Evolutionary conservation across 768 basidiomycete genomes (phyloP).

Genomic region (Boletellus ananas): DNA sequence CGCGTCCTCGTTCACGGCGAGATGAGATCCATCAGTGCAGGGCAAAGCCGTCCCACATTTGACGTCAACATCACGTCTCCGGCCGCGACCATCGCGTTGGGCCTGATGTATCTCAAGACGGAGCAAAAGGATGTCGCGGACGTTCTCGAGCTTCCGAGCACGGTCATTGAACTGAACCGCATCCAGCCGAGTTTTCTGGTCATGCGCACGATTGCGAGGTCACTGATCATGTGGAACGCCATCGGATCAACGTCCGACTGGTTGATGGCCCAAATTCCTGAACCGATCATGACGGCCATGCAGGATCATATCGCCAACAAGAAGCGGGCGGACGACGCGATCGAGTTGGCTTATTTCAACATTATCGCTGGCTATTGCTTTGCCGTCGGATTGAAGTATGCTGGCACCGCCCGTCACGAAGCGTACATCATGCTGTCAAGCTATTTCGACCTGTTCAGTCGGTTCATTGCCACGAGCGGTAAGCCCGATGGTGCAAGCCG

Average conservation of each 20-base stretch:
- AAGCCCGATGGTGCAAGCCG: slow-evolving; percentile 21
- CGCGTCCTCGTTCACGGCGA: slow-evolving; percentile 77
- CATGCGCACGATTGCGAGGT: slow-evolving; percentile 70
- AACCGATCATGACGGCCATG: slow-evolving; percentile 56
- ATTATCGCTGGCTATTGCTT: slow-evolving; percentile 91
- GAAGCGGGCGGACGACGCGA: slow-evolving; percentile 54
- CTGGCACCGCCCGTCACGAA: slow-evolving; percentile 88
- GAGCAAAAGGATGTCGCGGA: slow-evolving; percentile 83
- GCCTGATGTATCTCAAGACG: slow-evolving; percentile 89
- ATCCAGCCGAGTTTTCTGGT: slow-evolving; percentile 88
- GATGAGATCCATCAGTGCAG: slow-evolving; percentile 37
- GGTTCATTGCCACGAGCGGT: slow-evolving; percentile 68
- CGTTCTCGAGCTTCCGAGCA: slow-evolving; percentile 78
- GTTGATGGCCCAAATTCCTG: slow-evolving; percentile 68
- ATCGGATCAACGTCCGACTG: slow-evolving; percentile 73
- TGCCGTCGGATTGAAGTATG: slow-evolving; percentile 86
- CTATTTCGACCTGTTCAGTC: slow-evolving; percentile 77
- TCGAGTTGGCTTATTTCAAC: slow-evolving; percentile 89
- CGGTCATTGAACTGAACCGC: slow-evolving; percentile 72
- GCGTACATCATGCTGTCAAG: slow-evolving; percentile 81
- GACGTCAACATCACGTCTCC: slow-evolving; percentile 91
- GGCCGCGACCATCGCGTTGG: slow-evolving; percentile 85
- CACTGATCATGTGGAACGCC: slow-evolving; percentile 83
- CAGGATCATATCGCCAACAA: slow-evolving; percentile 49
- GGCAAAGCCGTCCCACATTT: slow-evolving; percentile 47